Base-by-base conservation (phyloP, 495 filamentous ascomycete species). In the Trichoderma reesei region DNA sequence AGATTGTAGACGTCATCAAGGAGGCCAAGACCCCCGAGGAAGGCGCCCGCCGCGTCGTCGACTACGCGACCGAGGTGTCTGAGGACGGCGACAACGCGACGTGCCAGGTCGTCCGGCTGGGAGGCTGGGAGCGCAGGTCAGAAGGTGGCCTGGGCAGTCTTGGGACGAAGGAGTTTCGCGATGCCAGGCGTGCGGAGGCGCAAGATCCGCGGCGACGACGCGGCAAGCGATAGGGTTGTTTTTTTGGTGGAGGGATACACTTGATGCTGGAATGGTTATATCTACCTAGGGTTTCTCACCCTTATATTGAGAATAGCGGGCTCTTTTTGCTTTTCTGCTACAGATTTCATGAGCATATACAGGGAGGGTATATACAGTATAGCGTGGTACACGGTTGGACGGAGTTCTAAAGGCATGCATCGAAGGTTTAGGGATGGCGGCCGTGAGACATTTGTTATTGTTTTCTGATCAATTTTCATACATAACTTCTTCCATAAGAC, bases 1-100 rank as follows among this genome's bases (percentile, higher is more conserved):
- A 98, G 76, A 87, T 98, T 64, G 91, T 96, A 33, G 94, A 98
- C 70, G 86, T 98, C 36, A 82, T 98, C 65, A 98, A 98, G 71
- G 94, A 98, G 73, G 88, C 90, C 7, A 83, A 78, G 69, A 98
- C 95, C 0, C 94, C 94, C 0, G 92, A 96, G 67, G 83, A 96
- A 74, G 94, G 85, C 3, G 84, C 90, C 3, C 82, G 79, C 59
- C 85, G 88, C 64, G 85, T 98, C 11, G 90, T 95, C 37, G 83
- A 82, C 39, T 96, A 91, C 70, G 92, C 93, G 2, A 92, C 87
- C 4, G 95, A 98, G 77, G 87, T 95, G 14, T 85, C 82, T 20
- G 80, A 72, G 8, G 87, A 91, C 62, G 93, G 88, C 0, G 93
- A 98, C 73, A 98, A 98, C 80, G 90, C 92, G 10, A 98, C 95